Evolutionary conservation across 2,329 filamentous ascomycete species (phyloP), one percentile per base, ranked within the genome.

Genomic region (Fusarium sp.): DNA sequence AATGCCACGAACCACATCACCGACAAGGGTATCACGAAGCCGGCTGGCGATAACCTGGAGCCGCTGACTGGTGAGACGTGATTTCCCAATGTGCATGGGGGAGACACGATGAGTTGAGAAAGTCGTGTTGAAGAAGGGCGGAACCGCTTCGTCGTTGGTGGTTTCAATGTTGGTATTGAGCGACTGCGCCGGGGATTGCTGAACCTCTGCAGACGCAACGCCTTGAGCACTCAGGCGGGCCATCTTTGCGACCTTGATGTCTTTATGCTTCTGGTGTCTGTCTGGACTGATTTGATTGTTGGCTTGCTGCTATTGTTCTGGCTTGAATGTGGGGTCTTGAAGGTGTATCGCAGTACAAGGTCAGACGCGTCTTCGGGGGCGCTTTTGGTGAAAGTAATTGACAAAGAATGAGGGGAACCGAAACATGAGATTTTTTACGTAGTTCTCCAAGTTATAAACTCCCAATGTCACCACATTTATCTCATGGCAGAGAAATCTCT

Each of bases 1-100:
- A 23, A 90, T 85, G 46, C 88, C 88, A 61, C 88, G 86, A n/a
- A 90, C 86, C 4, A 89, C 85, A 72, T 90, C 88, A 21, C 88
- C 88, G 1, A 89, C 87, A 0, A 90, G 82, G 3, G 82, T 82
- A 52, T 90, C 88, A 42, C 88, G 85, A 4, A 90, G 79, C 5
- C 85, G 82, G 12, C 83, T 82, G 2, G 86, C 84, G 1, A 90
- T 80, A 0, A 77, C 62, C 19, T 81, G 78, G 5, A 90, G 82
- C 7, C 84, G 82, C 1, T 76, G 45, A 0, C 78, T 51, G 0
- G 80, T 80, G 2, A 89, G 80, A 19, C 75, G 74, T 5, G 84
- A 78, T 7, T 78, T 59, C 29, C 86, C 87, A 27, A 87, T 65
- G 75, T 86, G 84, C 2, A 90, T 80, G 3, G 88, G 87, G 1